Evolutionary conservation across 768 basidiomycete species (phyloP).

Genomic region (Pilatotrama ljubarskyi): DNA sequence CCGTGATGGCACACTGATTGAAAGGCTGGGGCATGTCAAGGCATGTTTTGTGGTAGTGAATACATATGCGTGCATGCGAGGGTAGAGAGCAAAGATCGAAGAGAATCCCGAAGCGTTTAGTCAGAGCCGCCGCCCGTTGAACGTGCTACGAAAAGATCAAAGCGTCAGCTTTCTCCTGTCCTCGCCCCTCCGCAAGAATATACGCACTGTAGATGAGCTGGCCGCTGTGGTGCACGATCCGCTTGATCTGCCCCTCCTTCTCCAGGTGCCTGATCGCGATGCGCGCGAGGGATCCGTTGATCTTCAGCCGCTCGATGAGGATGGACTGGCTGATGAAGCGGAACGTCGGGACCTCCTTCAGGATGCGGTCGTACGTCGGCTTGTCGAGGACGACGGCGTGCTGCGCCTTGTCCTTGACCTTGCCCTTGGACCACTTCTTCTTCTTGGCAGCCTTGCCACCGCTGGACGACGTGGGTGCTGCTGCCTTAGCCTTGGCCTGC

Average conservation of each 20-base stretch:
- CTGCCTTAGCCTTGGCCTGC: constrained; percentile 69
- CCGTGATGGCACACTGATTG: neutral
- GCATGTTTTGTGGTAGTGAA: constrained; percentile 34
- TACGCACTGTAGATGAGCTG: constrained; percentile 95
- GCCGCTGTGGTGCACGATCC: constrained; percentile 91
- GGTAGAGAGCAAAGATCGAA: constrained; percentile 23
- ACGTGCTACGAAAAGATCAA: constrained; percentile 37
- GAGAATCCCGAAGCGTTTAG: constrained; percentile 19
- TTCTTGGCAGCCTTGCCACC: constrained; percentile 94
- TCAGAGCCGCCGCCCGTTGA: constrained; percentile 43
- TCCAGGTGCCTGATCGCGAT: constrained; percentile 89
- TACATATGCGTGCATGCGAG: constrained; percentile 39
- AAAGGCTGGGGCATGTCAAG: constrained; percentile 26
- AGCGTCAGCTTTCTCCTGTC: neutral
- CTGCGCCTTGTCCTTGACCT: constrained; percentile 99
- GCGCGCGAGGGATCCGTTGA: constrained; percentile 94
- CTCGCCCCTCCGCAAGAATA: constrained; percentile 13
- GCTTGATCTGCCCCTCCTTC: constrained; percentile 93
- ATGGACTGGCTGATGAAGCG: constrained; percentile 97
- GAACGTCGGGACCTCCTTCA: constrained; percentile 99
- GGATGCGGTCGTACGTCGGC: constrained; percentile 86
- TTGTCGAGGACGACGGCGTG: constrained; percentile 97
- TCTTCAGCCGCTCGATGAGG: constrained; percentile 97
- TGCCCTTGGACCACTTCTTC: constrained; percentile 99
- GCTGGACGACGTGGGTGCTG: constrained; percentile 61